Base-by-base conservation (phyloP, 1,139 yeast species). In the Taphrina flavorubra region DNA sequence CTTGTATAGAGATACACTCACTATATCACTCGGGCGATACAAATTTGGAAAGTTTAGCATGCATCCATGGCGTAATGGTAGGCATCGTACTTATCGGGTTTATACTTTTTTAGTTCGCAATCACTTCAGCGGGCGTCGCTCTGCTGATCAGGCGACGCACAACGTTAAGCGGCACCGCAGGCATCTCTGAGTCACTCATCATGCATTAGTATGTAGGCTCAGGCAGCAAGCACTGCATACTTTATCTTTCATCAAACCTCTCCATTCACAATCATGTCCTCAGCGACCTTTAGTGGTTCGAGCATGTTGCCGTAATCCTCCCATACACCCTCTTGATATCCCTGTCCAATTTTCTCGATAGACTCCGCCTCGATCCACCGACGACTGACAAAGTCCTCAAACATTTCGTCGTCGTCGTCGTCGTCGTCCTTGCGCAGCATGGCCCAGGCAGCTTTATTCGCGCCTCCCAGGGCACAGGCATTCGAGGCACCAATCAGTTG, bases 381-480 rank as follows among this genome's bases (percentile, higher is more conserved):
- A 72, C 79, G 80, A 62, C 78, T 79, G 69, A 86, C 74, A 75
- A 82, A 82, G 16, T 79, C 74, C 42, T 77, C 80, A 72, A 78
- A 80, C 5, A 77, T 74, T 61, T 70, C 51, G 65, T 8, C 69
- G 65, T 8, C 69, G n/a, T 71, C 51, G 60, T 70, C 51, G 65
- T 8, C 69, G 65, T 8, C 69, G n/a, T 71, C 51, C 25, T 59
- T 40, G 51, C 74, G 81, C 84, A 74, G 83, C 77, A 71, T 76
- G 71, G 76, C 80, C 90, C 96, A 91, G 65, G 88, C 82, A 0
- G 97, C 96, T 76, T 90, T 89, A 78, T 84, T 89, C 55, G 96
- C 96, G 5, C 97, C 97, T n/a, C 97, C 97, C 62, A 90, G 79
- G 0, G 97, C 97, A 82, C 97, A 92, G 0, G 97, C 96, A 78